phyloP scores from a whole-genome alignment of 2,329 filamentous ascomycete genomes.

The Xylaria sp. region DNA sequence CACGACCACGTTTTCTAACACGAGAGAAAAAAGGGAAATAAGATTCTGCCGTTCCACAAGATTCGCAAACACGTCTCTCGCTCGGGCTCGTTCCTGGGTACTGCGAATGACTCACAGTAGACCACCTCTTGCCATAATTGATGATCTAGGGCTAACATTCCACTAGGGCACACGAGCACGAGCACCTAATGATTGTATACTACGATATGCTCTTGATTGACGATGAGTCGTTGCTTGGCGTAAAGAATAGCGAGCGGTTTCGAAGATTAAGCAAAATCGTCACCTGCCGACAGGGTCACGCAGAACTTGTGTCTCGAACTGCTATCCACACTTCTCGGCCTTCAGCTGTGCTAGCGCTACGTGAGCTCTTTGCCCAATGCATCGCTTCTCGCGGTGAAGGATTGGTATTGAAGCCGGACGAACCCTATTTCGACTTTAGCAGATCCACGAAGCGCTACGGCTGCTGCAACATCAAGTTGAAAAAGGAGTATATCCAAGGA shows the following conservation, averaged over 20 bases:
- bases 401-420: constrained; percentile 78
- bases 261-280: constrained; percentile 63
- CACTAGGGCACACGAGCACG: constrained; percentile 52
- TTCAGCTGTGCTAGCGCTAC: constrained; percentile 59
- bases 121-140: constrained; percentile 32
- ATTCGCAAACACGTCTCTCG: constrained; percentile 80
- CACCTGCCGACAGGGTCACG: constrained; percentile 60
- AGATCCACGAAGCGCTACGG: constrained; percentile 45
- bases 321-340: constrained; percentile 67
- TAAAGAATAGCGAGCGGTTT: constrained; percentile 64
- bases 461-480: constrained; percentile 77
- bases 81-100: constrained; percentile 72
- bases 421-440: constrained; percentile 73
- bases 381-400: constrained; percentile 76
- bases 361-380: constrained; percentile 68
- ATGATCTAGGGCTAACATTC: constrained; percentile 27
- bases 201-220: constrained; percentile 64
- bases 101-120: constrained; percentile 70
- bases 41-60: constrained; percentile 78
- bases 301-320: constrained; percentile 66
- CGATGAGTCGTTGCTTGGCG: constrained; percentile 55
- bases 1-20: neutral
- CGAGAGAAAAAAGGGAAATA: constrained; percentile 51
- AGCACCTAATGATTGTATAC: constrained; percentile 68
- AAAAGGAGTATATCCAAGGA: constrained; percentile 81